Base-by-base conservation (phyloP, 2,329 filamentous ascomycete species). In the Penicillium hordei region DNA sequence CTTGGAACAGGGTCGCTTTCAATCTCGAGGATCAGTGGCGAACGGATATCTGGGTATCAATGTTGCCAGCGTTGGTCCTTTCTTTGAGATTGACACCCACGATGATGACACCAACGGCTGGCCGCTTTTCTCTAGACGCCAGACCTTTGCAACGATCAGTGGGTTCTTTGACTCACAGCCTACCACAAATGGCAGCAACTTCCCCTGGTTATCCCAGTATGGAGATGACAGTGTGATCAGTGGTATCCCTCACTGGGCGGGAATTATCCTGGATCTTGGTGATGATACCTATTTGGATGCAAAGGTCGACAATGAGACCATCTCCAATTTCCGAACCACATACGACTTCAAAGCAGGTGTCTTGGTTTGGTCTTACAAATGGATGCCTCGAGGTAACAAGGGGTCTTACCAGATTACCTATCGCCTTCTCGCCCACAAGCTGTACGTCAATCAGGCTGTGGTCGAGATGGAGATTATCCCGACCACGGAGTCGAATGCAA, bases 151-250 rank as follows among this genome's bases (percentile, higher is more conserved):
- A 2, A 89, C 87, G 0, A 82, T 90, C 29, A 82, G 84, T 5
- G 87, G 87, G 1, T 89, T 90, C 67, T 90, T 82, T 69, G 81
- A 89, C 60, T 77, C 77, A 3, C 85, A 89, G 67, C 78, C 80
- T 3, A 81, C 78, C 31, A 84, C 81, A 0, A 85, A 83, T 44
- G 80, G 81, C 0, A 82, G 82, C 7, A 90, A 90, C 64, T 89
- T 87, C 63, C 80, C 80, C 0, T 90, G 88, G 87, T 71, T 91
- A 43, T 80, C 83, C 55, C 84, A 90, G 63, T 88, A 89, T 72
- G 87, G 87, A 7, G 83, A 83, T 57, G 88, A 91, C 66, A 88
- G 84, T 64, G 86, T 89, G 50, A 88, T 90, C 60, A 84, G 83
- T 51, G 89, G 89, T 25, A 81, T 91, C 17, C 89, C 89, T 7